These are phyloP conservation scores for Carpinus viminea DNA, from an alignment of 306 rosid species.

Conservation along the genomic window DNA sequence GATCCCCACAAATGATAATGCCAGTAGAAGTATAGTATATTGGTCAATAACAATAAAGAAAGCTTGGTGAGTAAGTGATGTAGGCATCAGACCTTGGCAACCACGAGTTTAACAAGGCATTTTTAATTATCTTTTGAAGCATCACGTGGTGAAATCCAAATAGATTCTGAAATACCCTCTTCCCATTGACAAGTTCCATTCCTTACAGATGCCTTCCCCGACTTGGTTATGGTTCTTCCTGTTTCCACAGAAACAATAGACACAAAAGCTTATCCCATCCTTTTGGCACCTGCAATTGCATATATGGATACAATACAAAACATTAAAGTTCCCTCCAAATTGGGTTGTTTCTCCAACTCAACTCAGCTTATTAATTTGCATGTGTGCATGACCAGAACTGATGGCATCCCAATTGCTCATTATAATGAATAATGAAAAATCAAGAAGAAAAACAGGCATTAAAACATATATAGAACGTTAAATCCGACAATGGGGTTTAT, in stretches of 20 bases:
- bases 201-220: slow-evolving; percentile 43
- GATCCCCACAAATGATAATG: slow-evolving; percentile 44
- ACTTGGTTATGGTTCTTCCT: slow-evolving; percentile 50
- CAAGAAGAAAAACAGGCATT: not conserved
- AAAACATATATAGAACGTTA: not conserved
- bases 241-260: slow-evolving; percentile 45
- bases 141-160: slow-evolving; percentile 41
- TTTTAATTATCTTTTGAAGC: slow-evolving; percentile 39
- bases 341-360: too few relatives aligned
- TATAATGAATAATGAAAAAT: not conserved
- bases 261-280: slow-evolving; percentile 68
- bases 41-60: slow-evolving; percentile 4
- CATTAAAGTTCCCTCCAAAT: not conserved
- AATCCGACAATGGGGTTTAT: not conserved
- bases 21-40: not conserved
- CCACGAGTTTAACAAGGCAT: slow-evolving; percentile 45
- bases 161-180: slow-evolving; percentile 44
- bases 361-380: too few relatives aligned
- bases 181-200: slow-evolving; percentile 60
- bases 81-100: slow-evolving; percentile 44
- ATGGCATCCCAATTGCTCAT: not conserved
- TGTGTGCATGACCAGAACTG: too few relatives aligned
- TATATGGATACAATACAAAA: not conserved
- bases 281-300: slow-evolving; percentile 49
- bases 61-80: not conserved